These are phyloP conservation scores for Colletotrichum lindemuthianum DNA, from an alignment of 2,329 filamentous ascomycete genomes.

Conservation along the genomic window DNA sequence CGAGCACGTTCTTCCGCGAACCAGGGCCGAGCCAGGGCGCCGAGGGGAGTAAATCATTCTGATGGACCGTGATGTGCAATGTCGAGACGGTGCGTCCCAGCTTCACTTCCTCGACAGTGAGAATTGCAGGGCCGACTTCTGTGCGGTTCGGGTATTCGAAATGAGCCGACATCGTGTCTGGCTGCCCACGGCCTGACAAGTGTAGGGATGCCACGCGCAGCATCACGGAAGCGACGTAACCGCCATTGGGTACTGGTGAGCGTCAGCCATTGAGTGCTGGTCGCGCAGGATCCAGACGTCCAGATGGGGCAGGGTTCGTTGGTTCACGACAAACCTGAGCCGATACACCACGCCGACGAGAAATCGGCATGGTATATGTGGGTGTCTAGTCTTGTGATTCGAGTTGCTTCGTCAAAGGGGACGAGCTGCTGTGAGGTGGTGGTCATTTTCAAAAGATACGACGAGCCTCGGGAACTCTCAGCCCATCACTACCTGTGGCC, in stretches of 20 bases:
- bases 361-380: constrained; percentile 41
- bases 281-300: neutral
- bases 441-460: neutral
- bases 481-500: too few relatives aligned
- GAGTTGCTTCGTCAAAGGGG: constrained; percentile 39
- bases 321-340: constrained; percentile 34
- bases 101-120: constrained; percentile 54
- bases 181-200: constrained; percentile 46
- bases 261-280: neutral
- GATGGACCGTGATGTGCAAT: constrained; percentile 54
- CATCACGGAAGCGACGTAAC: constrained; percentile 55
- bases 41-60: constrained; percentile 45
- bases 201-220: constrained; percentile 48
- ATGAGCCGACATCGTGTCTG: constrained; percentile 51
- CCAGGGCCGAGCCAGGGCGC: constrained; percentile 48
- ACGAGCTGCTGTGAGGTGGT: constrained; percentile 20
- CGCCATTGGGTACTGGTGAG: constrained; percentile 55
- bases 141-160: constrained; percentile 55
- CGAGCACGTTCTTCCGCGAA: constrained; percentile 46
- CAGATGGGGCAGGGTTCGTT: neutral
- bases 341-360: constrained; percentile 39
- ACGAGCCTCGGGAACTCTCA: too few relatives aligned
- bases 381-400: constrained; percentile 37
- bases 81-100: constrained; percentile 53
- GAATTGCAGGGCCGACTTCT: constrained; percentile 47